phyloP scores from a whole-genome alignment of 257 asterid species.

The Solanum infundibuliforme region DNA sequence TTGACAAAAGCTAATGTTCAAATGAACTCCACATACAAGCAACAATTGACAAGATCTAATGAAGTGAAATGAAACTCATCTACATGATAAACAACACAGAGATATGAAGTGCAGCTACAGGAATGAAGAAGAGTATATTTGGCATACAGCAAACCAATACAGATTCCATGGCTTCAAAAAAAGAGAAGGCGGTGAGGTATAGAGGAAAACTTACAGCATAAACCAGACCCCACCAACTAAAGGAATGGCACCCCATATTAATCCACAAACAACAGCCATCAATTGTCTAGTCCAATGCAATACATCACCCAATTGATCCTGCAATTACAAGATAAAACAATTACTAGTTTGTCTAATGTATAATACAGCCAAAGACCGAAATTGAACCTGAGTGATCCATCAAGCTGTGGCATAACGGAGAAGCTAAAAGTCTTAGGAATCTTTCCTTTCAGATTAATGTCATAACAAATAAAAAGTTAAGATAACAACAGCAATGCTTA shows the following conservation, averaged over 20 bases:
- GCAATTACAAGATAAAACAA: constrained; percentile 13
- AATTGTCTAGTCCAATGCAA: constrained; percentile 95
- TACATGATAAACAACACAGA: not conserved
- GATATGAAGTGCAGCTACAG: not conserved
- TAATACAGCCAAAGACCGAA: not conserved
- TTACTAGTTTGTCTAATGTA: not conserved
- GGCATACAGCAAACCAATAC: not conserved
- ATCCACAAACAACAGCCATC: constrained; percentile 64
- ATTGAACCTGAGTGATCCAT: not conserved
- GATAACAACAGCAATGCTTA: not conserved
- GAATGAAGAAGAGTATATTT: not conserved
- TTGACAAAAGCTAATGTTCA: not conserved
- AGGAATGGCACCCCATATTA: constrained; percentile 91
- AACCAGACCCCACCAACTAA: constrained; percentile 89
- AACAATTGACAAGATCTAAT: not conserved
- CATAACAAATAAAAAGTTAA: not conserved
- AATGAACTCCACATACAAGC: not conserved
- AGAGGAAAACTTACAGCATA: constrained; percentile 48
- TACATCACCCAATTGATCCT: constrained; percentile 93
- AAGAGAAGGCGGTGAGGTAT: not conserved
- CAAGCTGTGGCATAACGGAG: not conserved
- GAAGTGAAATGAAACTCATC: not conserved
- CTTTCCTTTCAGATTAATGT: not conserved
- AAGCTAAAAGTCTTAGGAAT: not conserved
- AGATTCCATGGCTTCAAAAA: not conserved